Percentiles rank a stretch among this genome's conserved stretches.
Evolutionary conservation across 495 filamentous ascomycete species (phyloP).

Genomic region (Cercophora samala): DNA sequence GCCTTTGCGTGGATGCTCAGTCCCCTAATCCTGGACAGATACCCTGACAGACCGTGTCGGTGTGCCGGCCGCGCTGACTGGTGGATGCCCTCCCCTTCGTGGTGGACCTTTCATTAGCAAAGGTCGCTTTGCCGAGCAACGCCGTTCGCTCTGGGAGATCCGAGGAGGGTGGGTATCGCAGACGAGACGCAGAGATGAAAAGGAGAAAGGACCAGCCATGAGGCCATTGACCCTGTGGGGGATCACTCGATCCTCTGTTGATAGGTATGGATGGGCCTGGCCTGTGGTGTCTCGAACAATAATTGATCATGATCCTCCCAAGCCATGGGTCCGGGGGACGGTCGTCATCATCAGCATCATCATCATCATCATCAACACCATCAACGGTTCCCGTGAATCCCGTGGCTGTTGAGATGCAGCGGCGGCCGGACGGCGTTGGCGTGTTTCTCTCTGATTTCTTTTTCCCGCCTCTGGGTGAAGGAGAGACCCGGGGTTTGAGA

Average conservation of each 20-base stretch:
- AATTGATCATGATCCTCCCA: background rate
- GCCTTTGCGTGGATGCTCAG: constrained; percentile 16
- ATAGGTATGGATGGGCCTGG: background rate
- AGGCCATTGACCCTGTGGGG: background rate
- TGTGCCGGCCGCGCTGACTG: constrained; percentile 26
- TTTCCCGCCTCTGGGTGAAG: background rate
- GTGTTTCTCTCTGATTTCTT: background rate
- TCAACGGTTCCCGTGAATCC: background rate
- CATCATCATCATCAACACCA: background rate
- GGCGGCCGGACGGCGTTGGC: constrained; percentile 4
- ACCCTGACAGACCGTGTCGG: constrained; percentile 16
- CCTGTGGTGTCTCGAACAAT: background rate
- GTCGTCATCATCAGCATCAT: background rate
- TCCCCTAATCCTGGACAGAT: constrained; percentile 8
- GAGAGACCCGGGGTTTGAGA: background rate
- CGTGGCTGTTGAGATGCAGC: background rate
- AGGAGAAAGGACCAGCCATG: background rate
- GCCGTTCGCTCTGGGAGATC: constrained; percentile 8
- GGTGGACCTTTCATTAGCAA: constrained; percentile 33
- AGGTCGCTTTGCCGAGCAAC: constrained; percentile 17
- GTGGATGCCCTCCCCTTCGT: constrained; percentile 20
- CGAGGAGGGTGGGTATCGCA: background rate
- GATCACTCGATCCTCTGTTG: background rate
- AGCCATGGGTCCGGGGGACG: background rate
- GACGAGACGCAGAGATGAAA: background rate